Base-by-base conservation (phyloP, 2,329 filamentous ascomycete species). In the Diplocarpon mali region DNA sequence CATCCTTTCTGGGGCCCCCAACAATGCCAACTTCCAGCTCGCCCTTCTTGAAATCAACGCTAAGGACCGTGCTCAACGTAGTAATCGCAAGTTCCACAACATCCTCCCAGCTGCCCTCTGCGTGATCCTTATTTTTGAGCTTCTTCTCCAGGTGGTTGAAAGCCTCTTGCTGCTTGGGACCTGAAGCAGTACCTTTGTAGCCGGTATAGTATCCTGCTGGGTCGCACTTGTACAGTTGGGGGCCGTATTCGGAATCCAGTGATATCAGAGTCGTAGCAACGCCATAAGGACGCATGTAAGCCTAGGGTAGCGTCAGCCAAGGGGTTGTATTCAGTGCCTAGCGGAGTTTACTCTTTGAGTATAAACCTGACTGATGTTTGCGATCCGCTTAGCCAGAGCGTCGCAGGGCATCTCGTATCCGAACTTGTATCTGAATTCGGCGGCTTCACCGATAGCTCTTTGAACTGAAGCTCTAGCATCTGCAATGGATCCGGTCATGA, bases 361-460 rank as follows among this genome's bases (percentile, higher is more conserved):
- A 69, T 96, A 98, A 55, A 98, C 92, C 69, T 98, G 92, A 68
- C 87, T 95, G 72, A 98, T 95, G 69, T 98, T 98, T 64, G 92
- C 92, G 68, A 98, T 72, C 64, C 92, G 79, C 78, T 98, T 98
- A 54, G 92, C 86, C 61, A 98, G 70, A 42, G 88, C 92, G 68
- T 98, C 92, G 66, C 88, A 94, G 49, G 92, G 92, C 92, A 98
- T 98, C 74, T 98, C 92, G 68, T 98, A 98, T 61, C 92, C 92
- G 65, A 80, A 95, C 71, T 95, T 95, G 80, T 98, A 98, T 68
- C 82, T 80, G 72, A 98, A 98, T 65, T 98, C 90, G 46, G 90
- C 90, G 56, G 92, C 92, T 70, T 98, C 92, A 58, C 86, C 85
- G 69, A 92, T 84, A 53, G 92, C 92, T 61, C 92, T 82, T 67